These are phyloP conservation scores for Fusarium equiseti DNA, from an alignment of 2,329 filamentous ascomycete species.

Conservation along the genomic window DNA sequence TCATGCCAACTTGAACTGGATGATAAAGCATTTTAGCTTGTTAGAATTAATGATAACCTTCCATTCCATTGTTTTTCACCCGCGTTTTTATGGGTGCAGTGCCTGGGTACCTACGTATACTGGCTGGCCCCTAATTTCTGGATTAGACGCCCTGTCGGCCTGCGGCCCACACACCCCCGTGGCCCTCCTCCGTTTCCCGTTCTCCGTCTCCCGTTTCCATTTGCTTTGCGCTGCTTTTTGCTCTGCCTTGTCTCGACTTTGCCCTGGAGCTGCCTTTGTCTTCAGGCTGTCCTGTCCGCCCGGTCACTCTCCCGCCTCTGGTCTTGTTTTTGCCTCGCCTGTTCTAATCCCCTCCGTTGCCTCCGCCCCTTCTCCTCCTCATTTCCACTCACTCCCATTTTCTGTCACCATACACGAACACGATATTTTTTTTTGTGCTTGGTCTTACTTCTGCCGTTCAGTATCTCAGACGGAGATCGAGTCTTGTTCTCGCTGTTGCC, in stretches of 20 bases:
- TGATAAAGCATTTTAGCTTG: neutral
- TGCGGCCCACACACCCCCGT: conserved; percentile 37
- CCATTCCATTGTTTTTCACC: neutral
- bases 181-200: conserved; percentile 41
- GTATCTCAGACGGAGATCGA: neutral
- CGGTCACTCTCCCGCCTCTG: conserved; percentile 24
- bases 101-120: neutral
- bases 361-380: conserved; percentile 28
- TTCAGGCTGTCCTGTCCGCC: conserved; percentile 35
- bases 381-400: conserved; percentile 20
- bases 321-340: conserved; percentile 35
- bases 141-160: conserved; percentile 34
- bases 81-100: neutral
- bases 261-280: conserved; percentile 34
- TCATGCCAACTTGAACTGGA: neutral
- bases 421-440: conserved; percentile 5
- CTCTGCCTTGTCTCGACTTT: neutral
- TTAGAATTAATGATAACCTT: neutral
- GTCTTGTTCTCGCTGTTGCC: conserved; percentile 7
- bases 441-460: neutral
- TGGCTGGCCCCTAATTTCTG: neutral
- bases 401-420: conserved; percentile 15
- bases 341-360: conserved; percentile 22
- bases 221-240: conserved; percentile 28
- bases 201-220: conserved; percentile 34